Conservation (phyloP, 257 asterid genomes). For the Avicennia marina region DNA sequence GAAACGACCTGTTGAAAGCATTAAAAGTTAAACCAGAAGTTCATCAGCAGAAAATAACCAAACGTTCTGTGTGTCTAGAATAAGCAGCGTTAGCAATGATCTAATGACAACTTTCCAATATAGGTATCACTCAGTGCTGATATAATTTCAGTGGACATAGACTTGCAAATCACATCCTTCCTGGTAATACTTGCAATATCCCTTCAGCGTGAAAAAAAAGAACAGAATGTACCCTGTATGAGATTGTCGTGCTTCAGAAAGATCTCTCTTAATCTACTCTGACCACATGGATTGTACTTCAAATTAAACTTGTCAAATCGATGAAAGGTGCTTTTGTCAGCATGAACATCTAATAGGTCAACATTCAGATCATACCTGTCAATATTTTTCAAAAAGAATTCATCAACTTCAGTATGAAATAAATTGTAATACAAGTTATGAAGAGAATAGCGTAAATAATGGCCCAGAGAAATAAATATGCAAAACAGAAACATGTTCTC, state of each 20-base stretch:
- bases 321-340: slow-evolving; percentile 99
- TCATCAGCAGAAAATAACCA: slow-evolving; percentile 13
- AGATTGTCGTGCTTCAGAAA: slow-evolving; percentile 98
- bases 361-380: slow-evolving; percentile 94
- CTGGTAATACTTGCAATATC: background rate
- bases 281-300: slow-evolving; percentile 98
- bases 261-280: slow-evolving; percentile 96
- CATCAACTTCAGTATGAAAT: slow-evolving; percentile 16
- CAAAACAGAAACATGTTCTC: slow-evolving; percentile 13
- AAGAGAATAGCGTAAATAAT: background rate
- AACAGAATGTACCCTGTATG: slow-evolving; percentile 69
- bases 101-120: background rate
- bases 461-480: slow-evolving; percentile 11
- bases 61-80: slow-evolving; percentile 7
- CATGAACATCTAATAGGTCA: slow-evolving; percentile 95
- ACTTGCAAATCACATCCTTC: background rate
- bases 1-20: slow-evolving; percentile 74
- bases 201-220: slow-evolving; percentile 1
- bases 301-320: slow-evolving; percentile 98
- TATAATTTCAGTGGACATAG: background rate
- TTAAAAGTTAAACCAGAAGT: slow-evolving; percentile 11
- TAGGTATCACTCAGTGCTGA: background rate
- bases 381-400: slow-evolving; percentile 12
- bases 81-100: background rate
- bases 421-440: slow-evolving; percentile 11